Percentiles rank a stretch among this genome's conserved stretches.
These are phyloP conservation scores for Antrodiella citrinella DNA, from an alignment of 768 basidiomycete species.

Conservation along the genomic window DNA sequence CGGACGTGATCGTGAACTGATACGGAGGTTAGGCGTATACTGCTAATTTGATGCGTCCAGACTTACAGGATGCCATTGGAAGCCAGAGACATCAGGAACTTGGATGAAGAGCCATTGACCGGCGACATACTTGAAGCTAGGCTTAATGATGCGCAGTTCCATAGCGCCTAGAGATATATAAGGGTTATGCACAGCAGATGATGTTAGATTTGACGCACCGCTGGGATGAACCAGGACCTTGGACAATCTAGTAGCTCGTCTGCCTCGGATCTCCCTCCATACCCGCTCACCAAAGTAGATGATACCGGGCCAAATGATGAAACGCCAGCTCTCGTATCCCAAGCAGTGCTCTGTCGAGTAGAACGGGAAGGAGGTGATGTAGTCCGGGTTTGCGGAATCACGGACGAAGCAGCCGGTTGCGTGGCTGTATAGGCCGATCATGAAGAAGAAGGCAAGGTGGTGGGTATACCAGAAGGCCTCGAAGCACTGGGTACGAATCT, in stretches of 20 bases:
- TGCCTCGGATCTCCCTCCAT: constrained; percentile 74
- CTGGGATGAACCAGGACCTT: constrained; percentile 88
- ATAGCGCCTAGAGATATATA: constrained; percentile 54
- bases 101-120: constrained; percentile 92
- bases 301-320: constrained; percentile 87
- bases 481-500: constrained; percentile 83
- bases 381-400: constrained; percentile 68
- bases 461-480: constrained; percentile 98
- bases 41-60: constrained; percentile 6
- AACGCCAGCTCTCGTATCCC: constrained; percentile 88
- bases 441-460: constrained; percentile 91
- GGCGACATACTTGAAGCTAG: constrained; percentile 84
- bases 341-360: constrained; percentile 83
- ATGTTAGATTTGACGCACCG: constrained; percentile 36
- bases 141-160: constrained; percentile 89
- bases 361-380: constrained; percentile 70
- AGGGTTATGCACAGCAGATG: constrained; percentile 4
- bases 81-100: constrained; percentile 74
- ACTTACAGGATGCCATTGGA: constrained; percentile 94
- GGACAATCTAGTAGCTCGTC: constrained; percentile 69
- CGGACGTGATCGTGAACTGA: constrained; percentile 91
- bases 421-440: constrained; percentile 84
- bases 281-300: constrained; percentile 85
- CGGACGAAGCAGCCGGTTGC: constrained; percentile 95
- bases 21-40: no score